These are phyloP conservation scores for Lasiosphaeriaceae sp. DNA, from an alignment of 495 filamentous ascomycete species.

Conservation along the genomic window DNA sequence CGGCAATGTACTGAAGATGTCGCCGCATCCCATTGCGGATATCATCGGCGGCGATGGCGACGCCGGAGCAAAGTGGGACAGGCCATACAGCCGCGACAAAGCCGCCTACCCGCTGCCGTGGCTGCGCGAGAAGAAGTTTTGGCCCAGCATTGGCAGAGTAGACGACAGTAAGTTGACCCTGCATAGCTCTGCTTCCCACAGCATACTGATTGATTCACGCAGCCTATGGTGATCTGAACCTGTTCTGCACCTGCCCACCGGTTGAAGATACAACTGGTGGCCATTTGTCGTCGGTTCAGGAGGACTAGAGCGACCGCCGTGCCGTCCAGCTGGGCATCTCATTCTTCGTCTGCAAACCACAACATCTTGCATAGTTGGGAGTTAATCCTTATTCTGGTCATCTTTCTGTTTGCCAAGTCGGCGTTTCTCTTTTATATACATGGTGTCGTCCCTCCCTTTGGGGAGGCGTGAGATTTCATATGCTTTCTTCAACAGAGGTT, in stretches of 20 bases:
- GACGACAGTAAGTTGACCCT: constrained; percentile 70
- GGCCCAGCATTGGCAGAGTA: constrained; percentile 84
- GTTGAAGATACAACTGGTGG: constrained; percentile 58
- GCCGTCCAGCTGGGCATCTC: no score
- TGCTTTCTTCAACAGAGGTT: constrained; percentile 6
- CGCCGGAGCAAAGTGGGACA: constrained; percentile 59
- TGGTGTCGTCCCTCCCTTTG: neutral
- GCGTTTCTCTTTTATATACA: neutral
- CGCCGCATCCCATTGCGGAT: constrained; percentile 85
- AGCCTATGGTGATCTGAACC: constrained; percentile 89
- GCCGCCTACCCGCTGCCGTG: constrained; percentile 87
- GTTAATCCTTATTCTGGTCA: no score
- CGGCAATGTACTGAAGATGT: constrained; percentile 88
- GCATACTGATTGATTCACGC: constrained; percentile 19
- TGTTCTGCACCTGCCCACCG: constrained; percentile 92
- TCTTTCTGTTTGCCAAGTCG: no score
- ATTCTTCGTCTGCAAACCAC: no score
- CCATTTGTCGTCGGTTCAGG: constrained; percentile 19
- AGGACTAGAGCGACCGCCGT: neutral
- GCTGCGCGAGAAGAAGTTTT: constrained; percentile 96
- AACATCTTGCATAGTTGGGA: no score
- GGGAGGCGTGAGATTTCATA: neutral
- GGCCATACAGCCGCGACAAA: constrained; percentile 73
- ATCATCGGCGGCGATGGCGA: constrained; percentile 57
- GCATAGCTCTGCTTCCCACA: neutral